Evolutionary conservation across 2,329 filamentous ascomycete genomes (phyloP), one percentile per base, ranked within the genome.

Genomic region (Paracorniculantispora psalliotae): DNA sequence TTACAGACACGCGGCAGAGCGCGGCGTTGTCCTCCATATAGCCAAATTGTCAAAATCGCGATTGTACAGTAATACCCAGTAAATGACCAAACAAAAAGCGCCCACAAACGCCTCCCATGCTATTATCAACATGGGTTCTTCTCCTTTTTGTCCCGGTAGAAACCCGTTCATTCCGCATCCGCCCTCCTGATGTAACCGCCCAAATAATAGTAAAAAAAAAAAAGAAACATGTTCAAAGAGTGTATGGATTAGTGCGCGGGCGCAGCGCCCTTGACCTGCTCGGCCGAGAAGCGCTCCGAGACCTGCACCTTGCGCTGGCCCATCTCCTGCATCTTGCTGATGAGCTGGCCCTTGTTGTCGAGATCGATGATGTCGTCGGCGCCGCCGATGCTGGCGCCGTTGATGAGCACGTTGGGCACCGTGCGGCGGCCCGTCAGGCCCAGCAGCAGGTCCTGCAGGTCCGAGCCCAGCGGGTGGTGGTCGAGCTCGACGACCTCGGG

Each of bases 401-500:
- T 90, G 67, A 99, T 81, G 66, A 99, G 81, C 37, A 97, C 82
- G 70, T 99, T 99, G 17, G 94, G 94, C 0, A 99, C 94, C 0
- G 94, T 99, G 61, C 79, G 80, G 52, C 93, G 84, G 47, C 90
- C 89, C 0, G 94, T 97, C 69, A 84, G 88, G 61, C 86, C 82
- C 17, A 74, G 81, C 10, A 99, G 79, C 19, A 84, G 81, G 10
- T 80, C 82, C 73, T 99, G 94, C 44, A 99, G 75, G 58, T 83
- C 75, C 1, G 76, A 69, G 37, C 93, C 94, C 13, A 96, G 79
- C 0, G 85, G 83, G 69, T 97, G 91, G 63, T 85, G 73, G 73
- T 99, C 92, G 13, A 99, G 83, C 75, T 99, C 94, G 54, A 97
- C 92, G 8, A 99, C 89, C 68, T 87, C 89, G 0, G 94, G 94